A percentile compares a stretch with the other conserved stretches of the same genome.
Conservation (phyloP, 371 early-diverging fungal genomes). For the Syncephalastrum sp. region DNA sequence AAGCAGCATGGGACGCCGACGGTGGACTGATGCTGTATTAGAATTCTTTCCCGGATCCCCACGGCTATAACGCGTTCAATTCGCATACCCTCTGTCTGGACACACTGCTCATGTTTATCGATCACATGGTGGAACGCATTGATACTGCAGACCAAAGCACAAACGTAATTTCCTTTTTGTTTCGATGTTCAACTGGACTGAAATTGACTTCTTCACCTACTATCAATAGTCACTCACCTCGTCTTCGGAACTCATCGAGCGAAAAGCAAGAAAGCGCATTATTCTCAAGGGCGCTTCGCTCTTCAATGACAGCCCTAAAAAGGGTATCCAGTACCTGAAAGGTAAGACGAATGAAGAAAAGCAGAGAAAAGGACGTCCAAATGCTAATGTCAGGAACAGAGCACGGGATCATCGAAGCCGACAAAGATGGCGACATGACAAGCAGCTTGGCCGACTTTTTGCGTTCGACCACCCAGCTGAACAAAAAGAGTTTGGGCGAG, state of each 20-base stretch:
- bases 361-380: no score
- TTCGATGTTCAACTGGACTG: not conserved
- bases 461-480: slow-evolving; percentile 69
- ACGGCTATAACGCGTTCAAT: slow-evolving; percentile 62
- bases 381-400: slow-evolving; percentile 23
- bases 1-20: not conserved
- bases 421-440: slow-evolving; percentile 50
- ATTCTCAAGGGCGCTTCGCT: slow-evolving; percentile 75
- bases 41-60: slow-evolving; percentile 76
- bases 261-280: slow-evolving; percentile 63
- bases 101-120: slow-evolving; percentile 73
- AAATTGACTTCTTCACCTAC: not conserved
- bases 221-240: slow-evolving; percentile 24
- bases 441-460: slow-evolving; percentile 72
- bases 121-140: slow-evolving; percentile 76
- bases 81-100: slow-evolving; percentile 77
- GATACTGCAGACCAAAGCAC: slow-evolving; percentile 20
- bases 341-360: slow-evolving; percentile 19
- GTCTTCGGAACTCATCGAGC: slow-evolving; percentile 31
- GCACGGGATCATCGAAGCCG: slow-evolving; percentile 45
- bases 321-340: slow-evolving; percentile 74
- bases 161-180: no score
- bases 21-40: slow-evolving; percentile 9
- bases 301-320: slow-evolving; percentile 86
- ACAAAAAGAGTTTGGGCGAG: slow-evolving; percentile 85